Conservation (phyloP, 2,329 filamentous ascomycete genomes). For the Fusarium multiceps region DNA sequence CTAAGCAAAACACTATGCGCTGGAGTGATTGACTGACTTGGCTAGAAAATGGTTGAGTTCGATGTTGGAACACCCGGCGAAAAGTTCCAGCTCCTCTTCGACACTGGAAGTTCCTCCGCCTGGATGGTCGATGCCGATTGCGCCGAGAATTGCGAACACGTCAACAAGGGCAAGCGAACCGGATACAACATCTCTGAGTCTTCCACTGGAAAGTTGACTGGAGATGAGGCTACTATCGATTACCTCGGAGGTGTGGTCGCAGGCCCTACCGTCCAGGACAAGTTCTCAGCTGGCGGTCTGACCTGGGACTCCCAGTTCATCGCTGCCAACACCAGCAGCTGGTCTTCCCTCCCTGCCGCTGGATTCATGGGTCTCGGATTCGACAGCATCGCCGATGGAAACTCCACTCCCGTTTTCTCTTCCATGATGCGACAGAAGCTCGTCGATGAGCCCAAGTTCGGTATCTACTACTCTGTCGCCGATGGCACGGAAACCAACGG, state of each 20-base stretch:
- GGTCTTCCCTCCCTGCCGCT: conserved; percentile 46
- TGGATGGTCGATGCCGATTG: conserved; percentile 49
- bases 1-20: accelerated
- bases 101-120: conserved; percentile 51
- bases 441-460: conserved; percentile 49
- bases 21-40: neutral
- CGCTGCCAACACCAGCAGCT: conserved; percentile 46
- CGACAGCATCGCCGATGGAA: conserved; percentile 46
- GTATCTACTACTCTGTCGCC: conserved; percentile 46
- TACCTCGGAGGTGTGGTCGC: conserved; percentile 49
- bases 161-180: conserved; percentile 40
- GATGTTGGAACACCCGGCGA: conserved; percentile 46
- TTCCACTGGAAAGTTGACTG: conserved; percentile 40
- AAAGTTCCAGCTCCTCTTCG: conserved; percentile 47
- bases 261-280: conserved; percentile 46
- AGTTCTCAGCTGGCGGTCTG: conserved; percentile 31
- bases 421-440: conserved; percentile 46
- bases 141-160: conserved; percentile 44
- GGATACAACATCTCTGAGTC: conserved; percentile 47
- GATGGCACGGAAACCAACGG: conserved; percentile 14
- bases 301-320: conserved; percentile 49
- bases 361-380: conserved; percentile 53
- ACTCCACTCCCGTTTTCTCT: conserved; percentile 49
- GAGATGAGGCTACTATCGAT: conserved; percentile 37
- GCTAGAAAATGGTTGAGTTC: conserved; percentile 20